Base-by-base conservation (phyloP, 2,329 filamentous ascomycete genomes). In the Fusarium floridanum region DNA sequence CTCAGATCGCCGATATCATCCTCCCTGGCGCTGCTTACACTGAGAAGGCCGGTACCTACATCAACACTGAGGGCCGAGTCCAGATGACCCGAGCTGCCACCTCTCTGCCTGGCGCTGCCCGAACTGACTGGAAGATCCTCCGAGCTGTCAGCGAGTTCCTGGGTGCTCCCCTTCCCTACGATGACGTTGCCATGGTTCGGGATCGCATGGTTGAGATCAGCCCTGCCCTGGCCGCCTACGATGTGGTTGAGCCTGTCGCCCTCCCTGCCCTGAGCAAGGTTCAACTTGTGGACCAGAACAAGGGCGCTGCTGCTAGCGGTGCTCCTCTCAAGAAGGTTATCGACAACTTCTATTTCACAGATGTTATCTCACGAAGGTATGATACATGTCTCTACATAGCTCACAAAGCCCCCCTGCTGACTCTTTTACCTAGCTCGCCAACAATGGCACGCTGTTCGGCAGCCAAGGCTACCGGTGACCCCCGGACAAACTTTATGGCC, bases 121-220 rank as follows among this genome's bases (percentile, higher is more conserved):
- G 97, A 81, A 96, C 97, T 74, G 97, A 99, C 86, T 99, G 97
- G 97, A 99, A 98, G 91, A 98, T 99, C 80, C 92, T 99, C 78
- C 94, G 97, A 75, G 97, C 97, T 20, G 91, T 90, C 66, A 97
- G 94, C 81, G 97, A 98, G 85, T 98, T 97, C 86, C 89, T 99
- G 17, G 94, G 94, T 70, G 91, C 88, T 32, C 93, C 95, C 75
- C 90, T 99, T 63, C 94, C 95, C 24, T 99, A 98, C 81, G 96
- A 99, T 79, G 95, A 98, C 81, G 90, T 99, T 61, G 93, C 97
- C 76, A 90, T 91, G 79, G 90, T 99, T 62, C 91, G 97, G 67
- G 95, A 98, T 84, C 94, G 97, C 79, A 97, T 98, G 94, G 91
- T 92, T 73, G 95, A 98, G 86, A 96, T 99, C 82, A 97, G 94